A percentile compares a stretch with the other conserved stretches of the same genome.
Evolutionary conservation across 2,329 filamentous ascomycete species (phyloP).

Genomic region (Scedosporium dehoogii): DNA sequence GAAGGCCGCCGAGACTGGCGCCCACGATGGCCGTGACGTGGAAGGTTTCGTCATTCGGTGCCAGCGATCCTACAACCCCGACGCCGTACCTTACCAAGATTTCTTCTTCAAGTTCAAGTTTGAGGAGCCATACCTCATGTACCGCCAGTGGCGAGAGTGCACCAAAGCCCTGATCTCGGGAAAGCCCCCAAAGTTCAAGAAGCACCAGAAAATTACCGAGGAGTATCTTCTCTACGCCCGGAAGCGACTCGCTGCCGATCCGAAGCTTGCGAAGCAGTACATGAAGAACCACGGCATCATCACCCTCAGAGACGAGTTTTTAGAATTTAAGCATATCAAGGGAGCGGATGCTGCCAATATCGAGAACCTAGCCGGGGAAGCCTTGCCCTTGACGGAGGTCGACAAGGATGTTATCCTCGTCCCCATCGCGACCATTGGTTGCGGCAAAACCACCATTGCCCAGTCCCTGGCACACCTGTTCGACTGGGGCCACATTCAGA

Average conservation of each 20-base stretch:
- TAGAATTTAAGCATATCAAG: constrained; percentile 72
- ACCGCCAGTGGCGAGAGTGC: constrained; percentile 95
- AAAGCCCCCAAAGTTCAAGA: constrained; percentile 66
- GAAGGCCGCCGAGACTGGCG: constrained; percentile 74
- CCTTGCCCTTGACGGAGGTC: constrained; percentile 40
- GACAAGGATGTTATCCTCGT: constrained; percentile 68
- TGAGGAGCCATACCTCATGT: constrained; percentile 97
- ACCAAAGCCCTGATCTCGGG: constrained; percentile 80
- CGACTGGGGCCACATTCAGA: constrained; percentile 86
- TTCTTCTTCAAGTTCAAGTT: constrained; percentile 99
- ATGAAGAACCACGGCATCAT: constrained; percentile 93
- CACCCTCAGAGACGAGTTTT: constrained; percentile 75
- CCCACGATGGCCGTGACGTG: constrained; percentile 83
- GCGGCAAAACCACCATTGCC: constrained; percentile 91
- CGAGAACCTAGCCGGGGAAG: constrained; percentile 20
- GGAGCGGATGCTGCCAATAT: constrained; percentile 79
- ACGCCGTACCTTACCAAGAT: constrained; percentile 55
- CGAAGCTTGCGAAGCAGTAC: constrained; percentile 60
- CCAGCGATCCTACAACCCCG: constrained; percentile 49
- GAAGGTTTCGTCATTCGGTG: constrained; percentile 96
- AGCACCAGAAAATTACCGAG: constrained; percentile 81
- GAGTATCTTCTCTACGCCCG: constrained; percentile 81
- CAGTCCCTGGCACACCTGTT: constrained; percentile 75
- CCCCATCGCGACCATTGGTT: constrained; percentile 87
- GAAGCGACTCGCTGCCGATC: constrained; percentile 59